Conservation (phyloP, 2,329 filamentous ascomycete species). For the Hymenoscyphus albidus region DNA sequence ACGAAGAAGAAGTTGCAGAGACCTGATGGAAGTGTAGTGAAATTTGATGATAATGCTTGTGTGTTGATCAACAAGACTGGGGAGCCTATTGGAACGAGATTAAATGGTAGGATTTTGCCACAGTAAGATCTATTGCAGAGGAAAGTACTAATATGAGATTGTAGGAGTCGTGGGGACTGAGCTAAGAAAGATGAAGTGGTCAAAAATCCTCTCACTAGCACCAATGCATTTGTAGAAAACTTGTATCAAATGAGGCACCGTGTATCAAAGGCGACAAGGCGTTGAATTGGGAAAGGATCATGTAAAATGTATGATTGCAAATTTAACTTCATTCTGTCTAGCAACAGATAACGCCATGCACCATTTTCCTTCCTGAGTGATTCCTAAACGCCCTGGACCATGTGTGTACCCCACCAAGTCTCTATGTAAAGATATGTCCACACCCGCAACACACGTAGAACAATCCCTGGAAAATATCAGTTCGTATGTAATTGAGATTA, state of each 20-base stretch:
- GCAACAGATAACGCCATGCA: slow-evolving; percentile 6
- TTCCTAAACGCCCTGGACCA: slow-evolving; percentile 13
- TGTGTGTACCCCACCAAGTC: slow-evolving; percentile 9
- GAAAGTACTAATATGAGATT: slow-evolving; percentile 10
- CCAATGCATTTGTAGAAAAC: slow-evolving; percentile 66
- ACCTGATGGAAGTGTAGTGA: slow-evolving; percentile 82
- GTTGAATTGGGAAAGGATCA: slow-evolving; percentile 17
- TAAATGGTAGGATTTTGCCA: slow-evolving; percentile 60
- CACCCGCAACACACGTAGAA: slow-evolving; percentile 94
- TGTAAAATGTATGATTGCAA: neutral
- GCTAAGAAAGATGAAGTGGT: slow-evolving; percentile 90
- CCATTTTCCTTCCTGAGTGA: slow-evolving; percentile 6
- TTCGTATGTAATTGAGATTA: slow-evolving; percentile 5
- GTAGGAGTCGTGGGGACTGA: slow-evolving; percentile 84
- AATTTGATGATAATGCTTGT: slow-evolving; percentile 97
- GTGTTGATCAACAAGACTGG: slow-evolving; percentile 96
- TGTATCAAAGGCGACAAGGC: slow-evolving; percentile 31
- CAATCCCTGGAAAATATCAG: slow-evolving; percentile 61
- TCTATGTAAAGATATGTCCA: slow-evolving; percentile 74
- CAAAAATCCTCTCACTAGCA: slow-evolving; percentile 94
- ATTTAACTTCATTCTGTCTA: neutral
- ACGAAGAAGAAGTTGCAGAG: slow-evolving; percentile 84
- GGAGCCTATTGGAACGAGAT: slow-evolving; percentile 87
- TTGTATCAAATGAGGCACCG: slow-evolving; percentile 21
- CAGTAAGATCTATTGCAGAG: neutral